These are phyloP conservation scores for Boeremia lycopersici DNA, from an alignment of 2,329 filamentous ascomycete genomes.

Conservation along the genomic window DNA sequence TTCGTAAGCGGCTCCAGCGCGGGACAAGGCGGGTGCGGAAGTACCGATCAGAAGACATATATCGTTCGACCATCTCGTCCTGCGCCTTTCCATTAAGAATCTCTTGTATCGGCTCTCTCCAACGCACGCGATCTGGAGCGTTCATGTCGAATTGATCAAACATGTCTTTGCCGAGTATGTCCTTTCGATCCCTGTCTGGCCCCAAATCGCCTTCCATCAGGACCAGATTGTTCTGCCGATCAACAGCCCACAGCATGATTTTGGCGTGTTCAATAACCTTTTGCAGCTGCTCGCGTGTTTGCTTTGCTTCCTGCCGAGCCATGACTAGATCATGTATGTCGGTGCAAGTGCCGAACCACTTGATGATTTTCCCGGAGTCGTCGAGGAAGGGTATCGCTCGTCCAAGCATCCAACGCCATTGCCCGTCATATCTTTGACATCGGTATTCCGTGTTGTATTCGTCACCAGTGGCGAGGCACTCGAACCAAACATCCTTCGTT, in stretches of 20 bases:
- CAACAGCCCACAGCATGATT: conserved; percentile 76
- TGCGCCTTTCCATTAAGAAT: conserved; percentile 66
- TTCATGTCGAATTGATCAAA: conserved; percentile 63
- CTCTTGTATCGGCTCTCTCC: conserved; percentile 65
- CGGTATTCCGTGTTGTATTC: conserved; percentile 75
- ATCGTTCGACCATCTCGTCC: conserved; percentile 69
- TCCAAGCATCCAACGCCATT: conserved; percentile 81
- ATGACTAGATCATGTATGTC: conserved; percentile 78
- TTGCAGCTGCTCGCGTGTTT: conserved; percentile 71
- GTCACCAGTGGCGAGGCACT: conserved; percentile 67
- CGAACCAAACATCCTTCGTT: conserved; percentile 64
- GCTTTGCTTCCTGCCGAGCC: conserved; percentile 68
- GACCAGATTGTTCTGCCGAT: conserved; percentile 65
- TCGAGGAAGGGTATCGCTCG: conserved; percentile 72
- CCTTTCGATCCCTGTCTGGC: conserved; percentile 42
- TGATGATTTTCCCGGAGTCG: conserved; percentile 70
- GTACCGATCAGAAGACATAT: conserved; percentile 64
- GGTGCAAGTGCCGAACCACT: conserved; percentile 82
- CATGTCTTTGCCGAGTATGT: conserved; percentile 63
- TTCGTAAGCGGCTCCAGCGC: conserved; percentile 62
- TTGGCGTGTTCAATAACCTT: conserved; percentile 76
- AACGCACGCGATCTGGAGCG: conserved; percentile 44
- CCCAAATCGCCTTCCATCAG: conserved; percentile 73
- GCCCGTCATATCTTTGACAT: conserved; percentile 68
- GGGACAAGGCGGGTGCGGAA: conserved; percentile 76